Percentiles rank a stretch among this genome's conserved stretches.
phyloP scores from a whole-genome alignment of 305 asterid species.

The Fraxinus ornus region DNA sequence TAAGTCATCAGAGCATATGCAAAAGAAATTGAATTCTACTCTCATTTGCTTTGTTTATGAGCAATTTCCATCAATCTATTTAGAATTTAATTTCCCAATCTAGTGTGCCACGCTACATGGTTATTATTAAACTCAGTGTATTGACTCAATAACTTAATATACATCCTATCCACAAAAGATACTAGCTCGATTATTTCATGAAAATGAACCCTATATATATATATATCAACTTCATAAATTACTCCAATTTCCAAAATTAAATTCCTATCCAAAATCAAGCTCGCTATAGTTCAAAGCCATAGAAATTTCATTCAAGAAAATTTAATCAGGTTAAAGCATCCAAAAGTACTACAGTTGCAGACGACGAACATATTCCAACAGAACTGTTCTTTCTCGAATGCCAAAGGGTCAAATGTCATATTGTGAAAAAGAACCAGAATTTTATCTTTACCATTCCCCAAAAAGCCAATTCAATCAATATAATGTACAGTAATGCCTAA shows the following conservation, averaged over 20 bases:
- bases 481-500: neutral
- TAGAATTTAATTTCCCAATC: neutral
- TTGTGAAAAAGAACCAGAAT: neutral
- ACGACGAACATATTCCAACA: neutral
- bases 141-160: neutral
- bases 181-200: neutral
- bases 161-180: neutral
- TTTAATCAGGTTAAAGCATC: neutral
- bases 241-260: neutral
- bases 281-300: neutral
- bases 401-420: neutral
- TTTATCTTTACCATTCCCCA: neutral
- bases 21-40: neutral
- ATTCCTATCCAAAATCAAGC: neutral
- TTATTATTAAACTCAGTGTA: neutral
- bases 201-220: neutral
- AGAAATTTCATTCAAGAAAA: neutral
- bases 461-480: neutral
- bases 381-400: neutral
- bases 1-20: neutral
- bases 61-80: constrained; percentile 3
- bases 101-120: neutral
- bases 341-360: neutral
- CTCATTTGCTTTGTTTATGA: neutral
- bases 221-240: neutral